Conservation (phyloP, 139 green algal genomes). For the Chlamydomonas sp. region DNA sequence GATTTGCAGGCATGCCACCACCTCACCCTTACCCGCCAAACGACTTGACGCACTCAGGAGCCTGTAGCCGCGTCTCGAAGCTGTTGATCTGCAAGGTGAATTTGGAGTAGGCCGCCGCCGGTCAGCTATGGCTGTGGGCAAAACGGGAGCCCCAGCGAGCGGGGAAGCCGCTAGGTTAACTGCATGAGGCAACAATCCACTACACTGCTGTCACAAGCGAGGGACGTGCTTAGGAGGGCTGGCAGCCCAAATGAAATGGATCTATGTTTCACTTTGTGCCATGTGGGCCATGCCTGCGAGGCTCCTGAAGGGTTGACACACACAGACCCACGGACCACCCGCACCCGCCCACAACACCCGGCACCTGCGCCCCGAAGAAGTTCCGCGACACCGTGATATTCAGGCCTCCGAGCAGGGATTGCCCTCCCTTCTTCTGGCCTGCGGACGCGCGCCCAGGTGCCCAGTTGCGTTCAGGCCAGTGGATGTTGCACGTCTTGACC, state of each 20-base stretch:
- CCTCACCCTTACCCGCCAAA: slow-evolving; percentile 38
- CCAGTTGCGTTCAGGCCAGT: background rate
- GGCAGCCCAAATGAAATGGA: no score
- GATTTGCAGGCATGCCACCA: background rate
- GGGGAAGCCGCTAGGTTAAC: no score
- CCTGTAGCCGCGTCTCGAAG: slow-evolving; percentile 90
- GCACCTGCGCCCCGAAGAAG: slow-evolving; percentile 96
- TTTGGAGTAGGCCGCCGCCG: background rate
- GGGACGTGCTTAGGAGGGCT: no score
- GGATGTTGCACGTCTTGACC: background rate
- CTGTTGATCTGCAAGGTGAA: slow-evolving; percentile 84
- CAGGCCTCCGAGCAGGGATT: slow-evolving; percentile 93
- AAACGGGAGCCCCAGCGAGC: no score
- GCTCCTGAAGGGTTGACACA: no score
- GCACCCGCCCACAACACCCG: no score
- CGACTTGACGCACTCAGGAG: slow-evolving; percentile 53
- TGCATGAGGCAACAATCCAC: no score
- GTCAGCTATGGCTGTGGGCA: no score
- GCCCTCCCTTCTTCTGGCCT: slow-evolving; percentile 94
- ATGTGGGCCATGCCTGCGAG: no score
- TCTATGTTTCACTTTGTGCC: no score
- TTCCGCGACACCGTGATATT: slow-evolving; percentile 94
- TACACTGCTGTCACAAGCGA: no score
- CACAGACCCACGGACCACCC: no score
- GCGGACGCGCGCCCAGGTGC: background rate